Evolutionary conservation across 441 rosid species (phyloP), one percentile per base, ranked within the genome.

Genomic region (Gossypium trilobum): DNA sequence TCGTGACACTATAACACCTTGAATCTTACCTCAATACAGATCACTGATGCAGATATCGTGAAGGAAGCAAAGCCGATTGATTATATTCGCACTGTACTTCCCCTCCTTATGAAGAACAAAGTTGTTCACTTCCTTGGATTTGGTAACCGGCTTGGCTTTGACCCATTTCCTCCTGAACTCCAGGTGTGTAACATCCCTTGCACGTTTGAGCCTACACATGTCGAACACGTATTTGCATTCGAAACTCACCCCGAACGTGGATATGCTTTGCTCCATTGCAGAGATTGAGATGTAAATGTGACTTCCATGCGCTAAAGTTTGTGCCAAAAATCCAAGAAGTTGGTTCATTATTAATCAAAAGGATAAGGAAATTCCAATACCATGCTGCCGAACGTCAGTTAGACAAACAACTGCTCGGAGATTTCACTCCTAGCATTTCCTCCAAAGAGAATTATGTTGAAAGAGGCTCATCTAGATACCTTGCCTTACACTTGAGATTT

Each of bases 121-220:
- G 83, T 92, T 36, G 92, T 92, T 78, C 96, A 89, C 78, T 86
- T 91, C 75, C 92, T 92, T 1, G 99, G 98, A 67, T 95, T 84
- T 13, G 97, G 97, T 33, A 95, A 95, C 61, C 91, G 96, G 48
- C 95, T 95, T 3, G 97, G 98, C 4, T 95, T 92, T 72, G 98
- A 95, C 82, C 92, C 96, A 0, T 67, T 92, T 66, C 92, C 97
- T 72, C 80, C 87, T 73, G 31, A 85, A 70, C 85, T 95, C 83
- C 99, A 92, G 96, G 97, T 92, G 39, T 75, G 73, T 29, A 6
- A 36, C 67, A 65, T 75, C 48, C 58, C 50, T 59, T 17, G 4
- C 39, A 66, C 1, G 27, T 65, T 57, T 23, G 33, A 60, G 44
- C 5, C 44, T 14, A 63, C 7, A 20, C 8, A 2, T 22, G 33